Base-by-base conservation (phyloP, 352 stramenopile genomes). In the Phytophthora fragariae region DNA sequence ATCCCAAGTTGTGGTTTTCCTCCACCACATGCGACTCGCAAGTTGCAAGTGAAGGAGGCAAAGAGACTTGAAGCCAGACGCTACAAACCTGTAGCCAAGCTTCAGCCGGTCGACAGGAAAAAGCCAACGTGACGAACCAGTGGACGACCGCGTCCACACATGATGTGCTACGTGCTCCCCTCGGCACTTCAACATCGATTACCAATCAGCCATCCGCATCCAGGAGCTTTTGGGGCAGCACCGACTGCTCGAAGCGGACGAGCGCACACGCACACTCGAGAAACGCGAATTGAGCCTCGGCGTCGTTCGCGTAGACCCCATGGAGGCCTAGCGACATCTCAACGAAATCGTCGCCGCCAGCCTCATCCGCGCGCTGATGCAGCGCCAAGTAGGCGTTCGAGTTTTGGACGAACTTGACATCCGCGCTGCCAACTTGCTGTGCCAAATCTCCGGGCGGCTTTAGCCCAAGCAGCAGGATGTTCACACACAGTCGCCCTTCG, bases 161-260 rank as follows among this genome's bases (percentile, higher is more conserved):
- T 37, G 27, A 31, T 31, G 27, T 31, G 27, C 27, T 31, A 0
- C 27, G 27, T 31, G 27, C 27, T 31, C 27, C 27, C 27, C 17
- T 46, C 39, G 39, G 27, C n/a, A 67, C 60, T 57, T 66, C 60
- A 66, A 66, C 60, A 56, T 41, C 37, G 9, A 52, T 52, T 52
- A 5, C 17, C 44, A 52, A 27, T 41, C 29, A 31, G 27, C 53
- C 21, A 5, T 31, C 27, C 15, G 27, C 21, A 54, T 24, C 10
- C 24, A 65, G 17, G 17, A 78, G 57, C 14, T 52, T 55, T 1
- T 53, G 37, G 1, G 72, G 77, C n/a, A 71, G 71, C 14, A 82
- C 54, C 53, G 75, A 57, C 54, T 82, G 73, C 50, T 85, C 75
- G 70, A 79, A 84, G 37, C 71, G 77, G 19, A 82, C 58, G 27